Percentiles rank a stretch among this genome's conserved stretches.
phyloP scores from a whole-genome alignment of 805 yeast genomes.

The Suhomyces sp. region DNA sequence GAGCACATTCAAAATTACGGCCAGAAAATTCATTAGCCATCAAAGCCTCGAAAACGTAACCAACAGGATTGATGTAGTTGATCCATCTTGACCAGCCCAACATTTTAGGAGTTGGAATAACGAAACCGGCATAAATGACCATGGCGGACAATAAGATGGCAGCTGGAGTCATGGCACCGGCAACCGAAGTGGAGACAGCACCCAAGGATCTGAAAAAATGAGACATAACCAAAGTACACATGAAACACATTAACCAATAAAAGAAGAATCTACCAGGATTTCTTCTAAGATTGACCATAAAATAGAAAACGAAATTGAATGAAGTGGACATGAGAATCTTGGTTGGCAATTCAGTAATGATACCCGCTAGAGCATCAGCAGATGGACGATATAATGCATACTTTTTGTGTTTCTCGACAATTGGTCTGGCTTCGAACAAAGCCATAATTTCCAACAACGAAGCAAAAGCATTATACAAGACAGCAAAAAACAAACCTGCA shows the following conservation, averaged over 20 bases:
- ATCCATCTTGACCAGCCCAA: slow-evolving; percentile 61
- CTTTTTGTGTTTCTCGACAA: slow-evolving; percentile 57
- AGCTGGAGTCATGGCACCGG: slow-evolving; percentile 46
- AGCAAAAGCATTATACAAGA: slow-evolving; percentile 60
- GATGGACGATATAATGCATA: slow-evolving; percentile 58
- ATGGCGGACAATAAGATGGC: slow-evolving; percentile 47
- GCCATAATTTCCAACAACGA: slow-evolving; percentile 57
- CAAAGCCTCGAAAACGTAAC: slow-evolving; percentile 48
- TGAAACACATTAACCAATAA: slow-evolving; percentile 42
- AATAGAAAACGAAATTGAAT: slow-evolving; percentile 52
- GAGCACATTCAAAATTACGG: slow-evolving; percentile 44
- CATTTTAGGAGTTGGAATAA: slow-evolving; percentile 42
- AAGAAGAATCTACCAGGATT: slow-evolving; percentile 54
- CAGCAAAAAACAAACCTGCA: slow-evolving; percentile 66
- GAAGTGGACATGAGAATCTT: slow-evolving; percentile 42
- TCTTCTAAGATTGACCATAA: slow-evolving; percentile 52
- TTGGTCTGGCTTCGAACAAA: slow-evolving; percentile 52
- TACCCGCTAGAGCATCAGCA: slow-evolving; percentile 62
- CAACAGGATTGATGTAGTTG: slow-evolving; percentile 41
- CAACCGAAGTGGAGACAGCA: slow-evolving; percentile 38
- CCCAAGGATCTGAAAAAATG: slow-evolving; percentile 44
- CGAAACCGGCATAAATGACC: slow-evolving; percentile 53
- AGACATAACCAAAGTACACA: slow-evolving; percentile 52
- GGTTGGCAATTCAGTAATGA: slow-evolving; percentile 57
- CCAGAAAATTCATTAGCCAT: slow-evolving; percentile 57